phyloP scores from a whole-genome alignment of 352 stramenopile species.

The Aphanomyces astaci region DNA sequence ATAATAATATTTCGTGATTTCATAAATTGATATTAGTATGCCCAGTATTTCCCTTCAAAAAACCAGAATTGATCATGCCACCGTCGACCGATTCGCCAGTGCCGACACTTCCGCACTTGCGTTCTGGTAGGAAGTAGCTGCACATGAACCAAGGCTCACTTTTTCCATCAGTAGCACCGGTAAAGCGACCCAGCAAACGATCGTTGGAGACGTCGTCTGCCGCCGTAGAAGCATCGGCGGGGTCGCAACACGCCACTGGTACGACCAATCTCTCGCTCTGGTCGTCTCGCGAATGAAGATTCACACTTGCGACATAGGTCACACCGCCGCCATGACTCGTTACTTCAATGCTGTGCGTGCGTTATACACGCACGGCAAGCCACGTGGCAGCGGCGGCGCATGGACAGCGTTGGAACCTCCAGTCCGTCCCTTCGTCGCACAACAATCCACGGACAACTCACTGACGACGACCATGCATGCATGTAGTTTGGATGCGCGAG shows the following conservation, averaged over 20 bases:
- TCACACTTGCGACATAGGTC: constrained; percentile 30
- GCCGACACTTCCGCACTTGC: background rate
- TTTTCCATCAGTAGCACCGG: background rate
- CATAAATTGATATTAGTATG: too few relatives aligned
- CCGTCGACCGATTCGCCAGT: background rate
- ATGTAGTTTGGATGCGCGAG: constrained; percentile 62
- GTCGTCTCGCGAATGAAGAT: background rate
- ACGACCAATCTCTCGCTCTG: background rate
- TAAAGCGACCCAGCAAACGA: constrained; percentile 7
- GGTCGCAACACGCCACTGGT: background rate
- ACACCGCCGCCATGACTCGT: constrained; percentile 42
- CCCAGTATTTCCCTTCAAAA: too few relatives aligned
- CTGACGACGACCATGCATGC: too few relatives aligned
- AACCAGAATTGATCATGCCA: background rate
- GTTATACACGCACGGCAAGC: constrained; percentile 71
- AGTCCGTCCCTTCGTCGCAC: background rate
- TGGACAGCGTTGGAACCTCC: background rate
- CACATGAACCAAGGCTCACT: background rate
- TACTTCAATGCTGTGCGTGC: constrained; percentile 54
- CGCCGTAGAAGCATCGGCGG: constrained; percentile 12
- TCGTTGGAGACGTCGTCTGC: background rate
- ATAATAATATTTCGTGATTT: background rate
- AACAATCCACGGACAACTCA: constrained; percentile 2
- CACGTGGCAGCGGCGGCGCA: constrained; percentile 34
- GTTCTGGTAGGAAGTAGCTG: background rate